These are phyloP conservation scores for Aethionema arabicum DNA, from an alignment of 345 rosid species.

Conservation along the genomic window DNA sequence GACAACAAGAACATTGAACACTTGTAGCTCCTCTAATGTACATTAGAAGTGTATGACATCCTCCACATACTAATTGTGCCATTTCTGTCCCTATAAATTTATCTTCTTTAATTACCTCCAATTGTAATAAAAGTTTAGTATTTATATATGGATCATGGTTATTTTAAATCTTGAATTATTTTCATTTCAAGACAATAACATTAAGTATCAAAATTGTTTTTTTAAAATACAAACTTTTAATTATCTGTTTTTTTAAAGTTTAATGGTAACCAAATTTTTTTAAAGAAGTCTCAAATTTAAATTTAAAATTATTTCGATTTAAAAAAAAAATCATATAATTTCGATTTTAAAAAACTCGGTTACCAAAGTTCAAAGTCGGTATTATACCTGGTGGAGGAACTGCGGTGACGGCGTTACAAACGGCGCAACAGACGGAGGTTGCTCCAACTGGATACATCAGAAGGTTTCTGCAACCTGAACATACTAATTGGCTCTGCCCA, in stretches of 20 bases:
- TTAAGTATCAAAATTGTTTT: no score
- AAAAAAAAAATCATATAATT: not conserved
- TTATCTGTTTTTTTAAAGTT: no score
- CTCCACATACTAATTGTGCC: conserved; percentile 98
- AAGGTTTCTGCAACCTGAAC: conserved; percentile 95
- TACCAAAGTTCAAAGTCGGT: not conserved
- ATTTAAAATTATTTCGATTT: no score
- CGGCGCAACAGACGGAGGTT: conserved; percentile 93
- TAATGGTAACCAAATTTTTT: no score
- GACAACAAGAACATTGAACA: conserved; percentile 96
- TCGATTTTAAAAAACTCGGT: no score
- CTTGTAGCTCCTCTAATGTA: conserved; percentile 98
- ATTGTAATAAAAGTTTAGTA: not conserved
- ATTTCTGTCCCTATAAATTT: conserved; percentile 76
- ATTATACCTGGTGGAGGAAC: conserved; percentile 88
- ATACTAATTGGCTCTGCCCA: conserved; percentile 86
- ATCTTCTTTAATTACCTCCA: not conserved
- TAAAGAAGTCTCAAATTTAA: no score
- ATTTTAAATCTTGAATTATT: no score
- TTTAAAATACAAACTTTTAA: no score
- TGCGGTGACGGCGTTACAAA: conserved; percentile 96
- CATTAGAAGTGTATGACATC: conserved; percentile 94
- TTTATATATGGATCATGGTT: no score
- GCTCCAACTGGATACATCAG: conserved; percentile 94
- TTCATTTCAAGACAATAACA: no score